Percentiles rank a stretch among this genome's conserved stretches.
Evolutionary conservation across 805 yeast genomes (phyloP).

Genomic region (Nakazawaea pomicola): DNA sequence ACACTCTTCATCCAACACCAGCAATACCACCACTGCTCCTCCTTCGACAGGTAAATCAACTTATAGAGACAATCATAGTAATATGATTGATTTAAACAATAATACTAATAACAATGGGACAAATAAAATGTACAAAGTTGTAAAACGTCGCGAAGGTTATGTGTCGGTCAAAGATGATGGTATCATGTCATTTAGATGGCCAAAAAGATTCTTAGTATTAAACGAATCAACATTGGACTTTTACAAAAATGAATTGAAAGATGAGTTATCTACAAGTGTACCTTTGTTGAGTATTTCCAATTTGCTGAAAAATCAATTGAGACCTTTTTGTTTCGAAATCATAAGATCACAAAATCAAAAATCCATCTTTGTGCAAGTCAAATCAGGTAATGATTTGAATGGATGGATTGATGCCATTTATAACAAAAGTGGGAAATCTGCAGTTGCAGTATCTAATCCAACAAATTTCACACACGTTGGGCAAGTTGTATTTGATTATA

Average conservation of each 20-base stretch:
- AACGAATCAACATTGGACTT: slow-evolving; percentile 71
- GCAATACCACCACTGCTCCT: too few relatives aligned
- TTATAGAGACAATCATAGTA: slow-evolving; percentile 14
- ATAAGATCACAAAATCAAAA: slow-evolving; percentile 38
- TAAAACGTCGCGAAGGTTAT: slow-evolving; percentile 65
- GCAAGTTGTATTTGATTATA: slow-evolving; percentile 82
- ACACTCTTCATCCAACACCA: too few relatives aligned
- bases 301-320: slow-evolving; percentile 63
- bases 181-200: slow-evolving; percentile 85
- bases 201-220: slow-evolving; percentile 75
- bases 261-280: slow-evolving; percentile 45
- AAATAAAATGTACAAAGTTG: slow-evolving; percentile 25
- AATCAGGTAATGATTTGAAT: slow-evolving; percentile 72
- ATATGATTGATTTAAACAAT: slow-evolving; percentile 12
- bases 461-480: slow-evolving; percentile 93
- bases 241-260: slow-evolving; percentile 57
- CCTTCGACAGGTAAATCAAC: slow-evolving; percentile 13
- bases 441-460: slow-evolving; percentile 73
- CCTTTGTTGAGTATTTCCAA: slow-evolving; percentile 57
- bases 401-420: slow-evolving; percentile 90
- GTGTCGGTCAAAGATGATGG: slow-evolving; percentile 92
- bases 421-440: slow-evolving; percentile 34
- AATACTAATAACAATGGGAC: not conserved
- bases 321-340: slow-evolving; percentile 80
- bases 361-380: slow-evolving; percentile 69